Percentiles rank a stretch among this genome's conserved stretches.
These are phyloP conservation scores for Suillus americanus DNA, from an alignment of 768 basidiomycete genomes.

Conservation along the genomic window DNA sequence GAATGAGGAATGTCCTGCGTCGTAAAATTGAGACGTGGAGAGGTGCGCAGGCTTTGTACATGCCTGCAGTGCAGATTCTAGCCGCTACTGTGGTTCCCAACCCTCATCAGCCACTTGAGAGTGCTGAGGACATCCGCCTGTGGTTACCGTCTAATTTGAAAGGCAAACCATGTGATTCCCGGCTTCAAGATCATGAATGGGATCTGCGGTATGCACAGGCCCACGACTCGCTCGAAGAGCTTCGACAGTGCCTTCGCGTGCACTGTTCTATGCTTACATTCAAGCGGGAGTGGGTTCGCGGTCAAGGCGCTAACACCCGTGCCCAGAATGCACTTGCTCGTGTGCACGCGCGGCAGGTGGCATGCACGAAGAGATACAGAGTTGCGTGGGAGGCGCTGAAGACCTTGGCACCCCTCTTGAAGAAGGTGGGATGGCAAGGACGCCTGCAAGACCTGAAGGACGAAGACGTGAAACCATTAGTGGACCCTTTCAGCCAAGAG, in stretches of 20 bases:
- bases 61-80: not conserved
- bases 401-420: not conserved
- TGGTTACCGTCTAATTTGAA: constrained; percentile 7
- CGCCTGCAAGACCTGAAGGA: not conserved
- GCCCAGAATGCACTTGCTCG: constrained; percentile 1
- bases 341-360: not conserved
- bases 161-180: not conserved
- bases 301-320: constrained; percentile 10
- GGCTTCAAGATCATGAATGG: not conserved
- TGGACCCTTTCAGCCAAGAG: not conserved
- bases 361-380: not conserved
- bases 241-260: constrained; percentile 9
- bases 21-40: not conserved
- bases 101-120: not conserved
- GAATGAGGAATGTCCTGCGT: not conserved
- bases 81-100: not conserved
- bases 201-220: constrained; percentile 12
- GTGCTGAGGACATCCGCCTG: constrained; percentile 3
- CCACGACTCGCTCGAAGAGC: constrained; percentile 5
- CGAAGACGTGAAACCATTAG: not conserved
- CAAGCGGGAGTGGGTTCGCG: constrained; percentile 7
- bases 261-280: constrained; percentile 2
- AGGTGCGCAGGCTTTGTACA: not conserved
- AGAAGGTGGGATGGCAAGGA: not conserved
- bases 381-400: not conserved